Conservation (phyloP, 139 green algal species). For the Chlorella sorokiniana region DNA sequence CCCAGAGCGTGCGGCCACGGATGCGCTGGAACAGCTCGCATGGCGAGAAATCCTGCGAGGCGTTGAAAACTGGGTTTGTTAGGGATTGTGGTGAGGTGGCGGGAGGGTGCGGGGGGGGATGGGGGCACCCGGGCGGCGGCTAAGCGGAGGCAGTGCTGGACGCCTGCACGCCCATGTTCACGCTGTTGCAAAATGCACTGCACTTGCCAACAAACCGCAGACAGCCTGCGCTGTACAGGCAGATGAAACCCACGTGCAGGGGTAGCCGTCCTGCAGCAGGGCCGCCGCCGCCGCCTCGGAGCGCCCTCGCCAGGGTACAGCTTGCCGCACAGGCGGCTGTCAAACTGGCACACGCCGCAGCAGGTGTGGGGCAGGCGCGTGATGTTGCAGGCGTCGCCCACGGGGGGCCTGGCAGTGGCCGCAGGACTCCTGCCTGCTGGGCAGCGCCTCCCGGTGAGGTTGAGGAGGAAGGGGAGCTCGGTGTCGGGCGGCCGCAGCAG, state of each 20-base stretch:
- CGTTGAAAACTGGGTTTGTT: not conserved
- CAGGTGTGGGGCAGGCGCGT: not conserved
- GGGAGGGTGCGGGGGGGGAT: too few species aligned
- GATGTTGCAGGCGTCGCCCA: not conserved
- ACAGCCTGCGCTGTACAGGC: not conserved
- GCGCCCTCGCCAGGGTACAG: conserved; percentile 2
- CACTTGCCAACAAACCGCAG: too few species aligned
- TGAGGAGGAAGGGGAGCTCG: conserved; percentile 24
- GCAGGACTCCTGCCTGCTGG: conserved; percentile 10
- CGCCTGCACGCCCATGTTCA: too few species aligned
- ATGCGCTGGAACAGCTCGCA: conserved; percentile 46
- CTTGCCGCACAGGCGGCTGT: conserved; percentile 3
- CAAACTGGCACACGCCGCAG: conserved; percentile 36
- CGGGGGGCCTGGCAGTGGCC: not conserved
- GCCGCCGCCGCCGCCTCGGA: not conserved
- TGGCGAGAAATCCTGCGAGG: conserved; percentile 23
- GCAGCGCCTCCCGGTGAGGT: not conserved
- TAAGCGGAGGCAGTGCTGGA: too few species aligned
- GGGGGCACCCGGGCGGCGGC: too few species aligned
- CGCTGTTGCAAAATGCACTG: too few species aligned
- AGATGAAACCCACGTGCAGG: not conserved
- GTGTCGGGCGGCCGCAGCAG: not conserved
- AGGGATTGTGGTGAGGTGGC: not conserved
- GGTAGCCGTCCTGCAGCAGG: not conserved
- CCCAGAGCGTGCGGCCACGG: conserved; percentile 38